A percentile compares a stretch with the other conserved stretches of the same genome.
Evolutionary conservation across 208 protist species (phyloP).

Genomic region (Angomonas deanei): DNA sequence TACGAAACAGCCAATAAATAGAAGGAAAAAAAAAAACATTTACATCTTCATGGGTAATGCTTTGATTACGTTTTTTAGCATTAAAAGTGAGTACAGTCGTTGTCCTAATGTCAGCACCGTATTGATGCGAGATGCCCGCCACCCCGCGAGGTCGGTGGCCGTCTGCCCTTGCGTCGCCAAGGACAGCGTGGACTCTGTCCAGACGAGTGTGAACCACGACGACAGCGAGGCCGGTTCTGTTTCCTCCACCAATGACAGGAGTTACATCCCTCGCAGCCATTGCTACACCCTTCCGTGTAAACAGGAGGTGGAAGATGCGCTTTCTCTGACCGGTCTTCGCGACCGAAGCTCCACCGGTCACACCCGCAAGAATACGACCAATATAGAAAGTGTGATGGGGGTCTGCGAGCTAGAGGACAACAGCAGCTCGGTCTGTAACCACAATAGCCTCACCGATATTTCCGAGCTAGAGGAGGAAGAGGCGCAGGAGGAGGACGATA

Average conservation of each 20-base stretch:
- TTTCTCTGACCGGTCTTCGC: too few species aligned
- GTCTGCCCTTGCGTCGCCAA: not conserved
- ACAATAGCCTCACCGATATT: too few species aligned
- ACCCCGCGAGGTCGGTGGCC: not conserved
- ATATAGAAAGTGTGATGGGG: too few species aligned
- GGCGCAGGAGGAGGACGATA: constrained; percentile 6
- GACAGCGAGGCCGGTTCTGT: not conserved
- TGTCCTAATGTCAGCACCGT: constrained; percentile 2
- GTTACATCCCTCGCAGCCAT: not conserved
- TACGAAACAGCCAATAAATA: not conserved
- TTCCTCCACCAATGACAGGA: too few species aligned
- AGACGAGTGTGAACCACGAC: too few species aligned
- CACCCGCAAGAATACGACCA: too few species aligned
- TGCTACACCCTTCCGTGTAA: not conserved
- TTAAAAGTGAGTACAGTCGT: constrained; percentile 7
- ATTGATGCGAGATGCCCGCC: not conserved
- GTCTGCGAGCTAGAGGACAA: too few species aligned
- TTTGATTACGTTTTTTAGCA: not conserved
- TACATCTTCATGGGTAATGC: not conserved
- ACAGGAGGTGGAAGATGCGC: not conserved
- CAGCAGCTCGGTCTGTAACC: too few species aligned
- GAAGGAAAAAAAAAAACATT: constrained; percentile 3
- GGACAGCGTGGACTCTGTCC: not conserved
- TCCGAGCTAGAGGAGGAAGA: not conserved
- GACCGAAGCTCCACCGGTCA: too few species aligned